Conservation (phyloP, 148 eudicot genomes). For the Dianthus caryophyllus region DNA sequence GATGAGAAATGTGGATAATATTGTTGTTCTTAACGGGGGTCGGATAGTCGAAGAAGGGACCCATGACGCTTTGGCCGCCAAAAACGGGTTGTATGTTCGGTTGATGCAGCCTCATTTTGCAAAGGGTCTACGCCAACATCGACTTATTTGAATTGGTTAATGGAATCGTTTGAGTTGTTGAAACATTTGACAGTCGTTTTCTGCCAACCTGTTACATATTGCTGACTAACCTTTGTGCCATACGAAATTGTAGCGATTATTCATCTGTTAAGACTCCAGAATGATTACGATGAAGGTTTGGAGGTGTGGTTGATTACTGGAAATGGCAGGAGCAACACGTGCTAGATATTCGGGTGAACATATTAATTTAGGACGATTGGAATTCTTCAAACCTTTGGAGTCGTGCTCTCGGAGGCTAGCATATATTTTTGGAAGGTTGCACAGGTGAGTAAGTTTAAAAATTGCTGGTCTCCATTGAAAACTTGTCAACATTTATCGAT, state of each 20-base stretch:
- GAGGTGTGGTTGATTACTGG: slow-evolving; percentile 5
- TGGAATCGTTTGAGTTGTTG: not conserved
- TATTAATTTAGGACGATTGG: slow-evolving; percentile 14
- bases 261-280: not conserved
- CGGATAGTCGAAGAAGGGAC: slow-evolving; percentile 88
- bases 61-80: slow-evolving; percentile 67
- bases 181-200: not conserved
- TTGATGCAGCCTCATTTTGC: slow-evolving; percentile 96
- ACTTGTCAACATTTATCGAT: slow-evolving; percentile 17
- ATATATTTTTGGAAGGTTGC: slow-evolving; percentile 23
- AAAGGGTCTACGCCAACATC: slow-evolving; percentile 84
- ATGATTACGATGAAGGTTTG: not conserved
- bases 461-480: slow-evolving; percentile 32
- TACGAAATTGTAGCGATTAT: slow-evolving; percentile 7
- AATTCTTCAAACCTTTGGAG: slow-evolving; percentile 20
- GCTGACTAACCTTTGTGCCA: slow-evolving; percentile 25
- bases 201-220: slow-evolving; percentile 14
- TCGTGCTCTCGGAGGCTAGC: slow-evolving; percentile 34
- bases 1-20: slow-evolving; percentile 97
- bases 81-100: slow-evolving; percentile 81
- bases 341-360: slow-evolving; percentile 19
- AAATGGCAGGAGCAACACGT: slow-evolving; percentile 8
- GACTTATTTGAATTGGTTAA: slow-evolving; percentile 36
- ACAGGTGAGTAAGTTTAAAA: slow-evolving; percentile 19
- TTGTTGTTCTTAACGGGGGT: slow-evolving; percentile 94